A percentile compares a stretch with the other conserved stretches of the same genome.
These are phyloP conservation scores for Gymnopilus junonius DNA, from an alignment of 768 basidiomycete genomes.

Conservation along the genomic window DNA sequence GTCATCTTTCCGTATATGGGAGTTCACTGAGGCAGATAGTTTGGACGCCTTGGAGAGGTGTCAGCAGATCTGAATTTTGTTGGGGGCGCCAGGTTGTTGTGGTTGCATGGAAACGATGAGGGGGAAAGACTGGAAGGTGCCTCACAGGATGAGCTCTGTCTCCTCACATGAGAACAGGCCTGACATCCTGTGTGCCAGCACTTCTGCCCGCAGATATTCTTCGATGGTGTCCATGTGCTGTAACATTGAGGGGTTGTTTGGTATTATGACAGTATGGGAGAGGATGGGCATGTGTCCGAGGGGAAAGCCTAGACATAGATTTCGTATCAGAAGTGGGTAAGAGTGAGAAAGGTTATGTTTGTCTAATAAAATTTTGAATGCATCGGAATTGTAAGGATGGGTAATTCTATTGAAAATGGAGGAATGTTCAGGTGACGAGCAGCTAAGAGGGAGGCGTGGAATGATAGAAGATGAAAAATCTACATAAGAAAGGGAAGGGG, in stretches of 20 bases:
- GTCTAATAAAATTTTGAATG: constrained; percentile 28
- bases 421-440: constrained; percentile 2
- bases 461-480: constrained; percentile 23
- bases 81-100: constrained; percentile 23
- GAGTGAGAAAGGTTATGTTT: constrained; percentile 20
- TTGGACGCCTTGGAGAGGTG: constrained; percentile 29
- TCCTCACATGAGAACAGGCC: constrained; percentile 24
- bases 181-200: constrained; percentile 24
- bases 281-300: constrained; percentile 35
- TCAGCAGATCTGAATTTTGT: constrained; percentile 30
- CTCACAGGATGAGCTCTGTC: constrained; percentile 22
- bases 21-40: constrained; percentile 23
- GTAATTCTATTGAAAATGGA: constrained; percentile 28
- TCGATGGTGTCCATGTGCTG: constrained; percentile 17
- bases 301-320: constrained; percentile 36
- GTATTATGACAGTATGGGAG: constrained; percentile 21
- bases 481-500: constrained; percentile 16
- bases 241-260: constrained; percentile 18
- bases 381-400: constrained; percentile 33
- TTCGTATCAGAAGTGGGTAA: constrained; percentile 34
- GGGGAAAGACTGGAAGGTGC: constrained; percentile 33
- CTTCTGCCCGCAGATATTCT: constrained; percentile 24
- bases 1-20: constrained; percentile 24
- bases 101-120: constrained; percentile 26
- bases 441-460: constrained; percentile 14